Percentiles rank a stretch among this genome's conserved stretches.
phyloP scores from a whole-genome alignment of 805 yeast genomes.

The Groenewaldozyma tartarivorans region DNA sequence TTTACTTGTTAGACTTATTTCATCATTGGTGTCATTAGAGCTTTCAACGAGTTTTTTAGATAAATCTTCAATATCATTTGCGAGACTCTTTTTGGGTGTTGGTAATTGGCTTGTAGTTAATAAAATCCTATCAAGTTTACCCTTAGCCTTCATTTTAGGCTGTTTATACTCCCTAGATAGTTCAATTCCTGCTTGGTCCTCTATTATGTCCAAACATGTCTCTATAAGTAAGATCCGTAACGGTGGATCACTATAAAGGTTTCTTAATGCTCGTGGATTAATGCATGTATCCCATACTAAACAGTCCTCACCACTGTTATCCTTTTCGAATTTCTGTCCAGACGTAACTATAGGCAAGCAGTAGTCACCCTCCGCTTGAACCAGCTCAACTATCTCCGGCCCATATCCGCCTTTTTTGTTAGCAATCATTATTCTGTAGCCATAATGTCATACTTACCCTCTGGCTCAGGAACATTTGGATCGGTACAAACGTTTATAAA shows the following conservation, averaged over 20 bases:
- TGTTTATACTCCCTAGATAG: constrained; percentile 53
- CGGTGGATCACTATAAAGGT: constrained; percentile 51
- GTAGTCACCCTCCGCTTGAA: constrained; percentile 67
- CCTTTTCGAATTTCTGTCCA: constrained; percentile 41
- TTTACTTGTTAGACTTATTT: not conserved
- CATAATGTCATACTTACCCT: constrained; percentile 5
- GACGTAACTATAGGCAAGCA: constrained; percentile 75
- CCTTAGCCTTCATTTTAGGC: constrained; percentile 71
- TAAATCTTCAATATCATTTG: constrained; percentile 1
- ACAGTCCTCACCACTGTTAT: constrained; percentile 56
- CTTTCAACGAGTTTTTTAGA: not conserved
- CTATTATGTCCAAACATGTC: constrained; percentile 78
- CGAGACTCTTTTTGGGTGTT: not conserved
- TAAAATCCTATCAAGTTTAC: constrained; percentile 40
- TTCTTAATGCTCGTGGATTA: constrained; percentile 49
- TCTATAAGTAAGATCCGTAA: constrained; percentile 60
- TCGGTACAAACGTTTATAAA: constrained; percentile 74
- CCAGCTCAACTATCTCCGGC: constrained; percentile 49
- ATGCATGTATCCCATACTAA: constrained; percentile 74
- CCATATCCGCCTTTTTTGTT: constrained; percentile 37
- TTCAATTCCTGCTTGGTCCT: constrained; percentile 38
- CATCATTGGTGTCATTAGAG: not conserved
- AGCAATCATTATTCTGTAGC: too few species aligned
- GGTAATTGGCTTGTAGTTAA: constrained; percentile 4
- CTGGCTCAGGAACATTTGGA: constrained; percentile 54